phyloP scores from a whole-genome alignment of 2,329 filamentous ascomycete genomes.

The Podosphaera xanthii region DNA sequence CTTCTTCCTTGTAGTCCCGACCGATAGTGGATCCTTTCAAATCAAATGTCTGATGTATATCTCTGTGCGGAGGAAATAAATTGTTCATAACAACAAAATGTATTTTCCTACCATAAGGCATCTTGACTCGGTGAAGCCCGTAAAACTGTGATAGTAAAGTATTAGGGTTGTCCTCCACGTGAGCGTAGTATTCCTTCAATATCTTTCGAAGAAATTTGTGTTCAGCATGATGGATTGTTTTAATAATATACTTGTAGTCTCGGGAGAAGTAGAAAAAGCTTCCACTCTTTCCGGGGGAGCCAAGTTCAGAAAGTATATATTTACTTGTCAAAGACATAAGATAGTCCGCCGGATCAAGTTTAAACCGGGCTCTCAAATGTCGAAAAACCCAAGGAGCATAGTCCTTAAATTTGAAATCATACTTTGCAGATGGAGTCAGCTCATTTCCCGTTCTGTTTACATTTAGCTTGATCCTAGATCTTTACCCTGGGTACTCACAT shows the following conservation, averaged over 20 bases:
- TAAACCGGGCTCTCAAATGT: conserved; percentile 67
- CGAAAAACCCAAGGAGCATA: conserved; percentile 99
- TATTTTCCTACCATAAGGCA: conserved; percentile 93
- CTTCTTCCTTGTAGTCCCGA: conserved; percentile 72
- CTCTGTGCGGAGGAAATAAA: conserved; percentile 85
- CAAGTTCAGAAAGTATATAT: conserved; percentile 92
- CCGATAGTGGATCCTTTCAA: conserved; percentile 91
- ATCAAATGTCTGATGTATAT: conserved; percentile 94
- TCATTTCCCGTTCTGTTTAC: conserved; percentile 65
- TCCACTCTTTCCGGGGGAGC: conserved; percentile 91
- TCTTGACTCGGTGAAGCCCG: conserved; percentile 89
- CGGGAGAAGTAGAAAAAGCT: conserved; percentile 98
- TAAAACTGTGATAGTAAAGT: conserved; percentile 96
- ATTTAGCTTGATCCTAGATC: conserved; percentile 16
- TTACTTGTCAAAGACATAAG: conserved; percentile 96
- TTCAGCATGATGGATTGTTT: conserved; percentile 92
- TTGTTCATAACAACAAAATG: conserved; percentile 99
- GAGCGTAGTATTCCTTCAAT: conserved; percentile 76
- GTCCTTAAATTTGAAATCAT: conserved; percentile 99
- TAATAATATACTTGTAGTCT: conserved; percentile 99
- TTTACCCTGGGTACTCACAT: conserved; percentile 38
- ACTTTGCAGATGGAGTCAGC: conserved; percentile 90
- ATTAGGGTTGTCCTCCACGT: conserved; percentile 83
- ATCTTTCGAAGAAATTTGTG: conserved; percentile 72
- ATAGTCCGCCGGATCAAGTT: conserved; percentile 88